Conservation (phyloP, 495 filamentous ascomycete species). For the Hypomontagnella submonticulosa region DNA sequence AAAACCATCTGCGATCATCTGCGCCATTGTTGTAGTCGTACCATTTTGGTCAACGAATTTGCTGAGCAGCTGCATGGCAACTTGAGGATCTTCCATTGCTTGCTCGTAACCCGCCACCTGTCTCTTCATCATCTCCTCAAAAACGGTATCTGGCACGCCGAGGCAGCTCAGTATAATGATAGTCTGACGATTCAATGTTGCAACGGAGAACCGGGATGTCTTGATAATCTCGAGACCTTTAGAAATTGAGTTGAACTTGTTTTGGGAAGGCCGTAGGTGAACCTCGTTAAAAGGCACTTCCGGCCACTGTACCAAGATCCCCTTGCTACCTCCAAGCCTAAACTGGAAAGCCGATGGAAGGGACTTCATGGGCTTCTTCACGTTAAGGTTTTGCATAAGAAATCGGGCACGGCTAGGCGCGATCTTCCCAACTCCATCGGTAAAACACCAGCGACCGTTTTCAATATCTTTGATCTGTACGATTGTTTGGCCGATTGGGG, state of each 20-base stretch:
- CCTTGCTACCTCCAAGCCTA: slow-evolving; percentile 90
- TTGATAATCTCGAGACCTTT: slow-evolving; percentile 85
- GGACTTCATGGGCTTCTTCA: slow-evolving; percentile 57
- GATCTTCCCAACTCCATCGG: slow-evolving; percentile 95
- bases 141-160: slow-evolving; percentile 74
- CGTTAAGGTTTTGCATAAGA: slow-evolving; percentile 70
- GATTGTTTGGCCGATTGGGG: slow-evolving; percentile 48
- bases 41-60: slow-evolving; percentile 88
- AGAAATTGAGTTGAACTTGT: slow-evolving; percentile 82
- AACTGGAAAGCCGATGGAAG: slow-evolving; percentile 90
- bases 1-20: slow-evolving; percentile 84
- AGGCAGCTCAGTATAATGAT: slow-evolving; percentile 84
- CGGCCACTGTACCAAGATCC: slow-evolving; percentile 78
- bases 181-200: slow-evolving; percentile 87
- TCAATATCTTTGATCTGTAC: slow-evolving; percentile 71
- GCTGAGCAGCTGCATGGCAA: slow-evolving; percentile 73
- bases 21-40: slow-evolving; percentile 75
- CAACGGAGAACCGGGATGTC: slow-evolving; percentile 75
- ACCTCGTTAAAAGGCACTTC: slow-evolving; percentile 70
- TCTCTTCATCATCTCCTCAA: slow-evolving; percentile 70
- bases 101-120: slow-evolving; percentile 72
- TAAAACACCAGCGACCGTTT: slow-evolving; percentile 75
- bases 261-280: slow-evolving; percentile 81
- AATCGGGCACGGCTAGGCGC: slow-evolving; percentile 78
- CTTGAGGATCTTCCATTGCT: slow-evolving; percentile 71